Evolutionary conservation across 495 filamentous ascomycete species (phyloP), one percentile per base, ranked within the genome.

Genomic region (Tuber calosporum): DNA sequence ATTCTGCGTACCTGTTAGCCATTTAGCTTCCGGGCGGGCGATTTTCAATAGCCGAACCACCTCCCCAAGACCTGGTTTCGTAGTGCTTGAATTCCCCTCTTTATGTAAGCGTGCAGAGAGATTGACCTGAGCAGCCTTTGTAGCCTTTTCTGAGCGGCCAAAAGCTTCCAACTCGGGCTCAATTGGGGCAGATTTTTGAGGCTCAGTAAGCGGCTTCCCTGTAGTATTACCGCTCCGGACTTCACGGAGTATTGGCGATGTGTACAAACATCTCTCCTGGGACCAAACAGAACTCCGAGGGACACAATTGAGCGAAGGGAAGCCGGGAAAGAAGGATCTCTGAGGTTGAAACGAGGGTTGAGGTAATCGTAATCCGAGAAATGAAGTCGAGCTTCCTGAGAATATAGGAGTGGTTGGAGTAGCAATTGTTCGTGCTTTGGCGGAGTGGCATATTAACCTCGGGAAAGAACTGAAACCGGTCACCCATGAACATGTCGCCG

Each of bases 31-130:
- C 4, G 92, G 94, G 67, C 87, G 86, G 8, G 95, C 96, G 83
- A 99, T 95, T 82, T 89, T 91, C 80, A 99, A 85, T 73, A 99
- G 85, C 69, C 95, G 88, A 89, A 91, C 91, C 69, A 97, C 89
- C 83, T 97, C 94, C 17, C 83, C 83, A 62, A 90, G 86, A 15
- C 92, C 90, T 22, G 87, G 84, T 17, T 90, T 87, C 79, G 89
- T 89, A 67, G 87, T 87, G 40, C 84, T 82, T 34, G 86, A 84
- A 69, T 89, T 86, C 1, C 91, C 90, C 66, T 96, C 93, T 80
- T 93, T 97, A 43, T 89, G 90, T 48, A 99, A 84, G 66, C 89
- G 91, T 39, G 95, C 96, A 67, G 90, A 89, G 76, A 98, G 86
- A 82, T 99, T 96, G 66, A 98, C 84, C 77, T 97, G 89, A 5